phyloP scores from a whole-genome alignment of 1,284 basidiomycete genomes.

The Coriolopsis trogii region DNA sequence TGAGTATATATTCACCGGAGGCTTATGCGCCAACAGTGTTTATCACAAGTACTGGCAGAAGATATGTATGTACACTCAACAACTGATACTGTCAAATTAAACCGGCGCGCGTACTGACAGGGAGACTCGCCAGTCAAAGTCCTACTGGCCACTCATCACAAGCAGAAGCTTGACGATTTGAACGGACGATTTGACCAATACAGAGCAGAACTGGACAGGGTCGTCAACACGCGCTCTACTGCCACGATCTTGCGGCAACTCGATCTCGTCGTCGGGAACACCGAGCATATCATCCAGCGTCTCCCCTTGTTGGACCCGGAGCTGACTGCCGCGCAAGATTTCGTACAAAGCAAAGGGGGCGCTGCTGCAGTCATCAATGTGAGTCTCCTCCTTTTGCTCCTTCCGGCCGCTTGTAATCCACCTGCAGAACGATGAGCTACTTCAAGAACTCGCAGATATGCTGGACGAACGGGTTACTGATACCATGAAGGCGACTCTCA shows the following conservation, averaged over 20 bases:
- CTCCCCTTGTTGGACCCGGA: too few relatives aligned
- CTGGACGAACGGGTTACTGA: not conserved
- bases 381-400: not conserved
- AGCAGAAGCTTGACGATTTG: not conserved
- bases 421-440: not conserved
- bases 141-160: not conserved
- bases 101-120: not conserved
- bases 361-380: not conserved
- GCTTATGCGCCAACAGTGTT: not conserved
- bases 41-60: conserved; percentile 3
- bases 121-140: not conserved
- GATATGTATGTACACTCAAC: not conserved
- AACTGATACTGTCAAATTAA: not conserved
- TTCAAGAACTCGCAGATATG: not conserved
- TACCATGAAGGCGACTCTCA: not conserved
- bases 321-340: too few relatives aligned
- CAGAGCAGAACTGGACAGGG: not conserved
- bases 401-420: not conserved
- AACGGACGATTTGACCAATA: not conserved
- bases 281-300: too few relatives aligned
- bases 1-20: not conserved
- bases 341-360: not conserved
- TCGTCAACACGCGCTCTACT: not conserved
- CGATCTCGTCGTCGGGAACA: not conserved
- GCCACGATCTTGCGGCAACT: not conserved